Evolutionary conservation across 129 eudicot species (phyloP).

Genomic region (Apium graveolens): DNA sequence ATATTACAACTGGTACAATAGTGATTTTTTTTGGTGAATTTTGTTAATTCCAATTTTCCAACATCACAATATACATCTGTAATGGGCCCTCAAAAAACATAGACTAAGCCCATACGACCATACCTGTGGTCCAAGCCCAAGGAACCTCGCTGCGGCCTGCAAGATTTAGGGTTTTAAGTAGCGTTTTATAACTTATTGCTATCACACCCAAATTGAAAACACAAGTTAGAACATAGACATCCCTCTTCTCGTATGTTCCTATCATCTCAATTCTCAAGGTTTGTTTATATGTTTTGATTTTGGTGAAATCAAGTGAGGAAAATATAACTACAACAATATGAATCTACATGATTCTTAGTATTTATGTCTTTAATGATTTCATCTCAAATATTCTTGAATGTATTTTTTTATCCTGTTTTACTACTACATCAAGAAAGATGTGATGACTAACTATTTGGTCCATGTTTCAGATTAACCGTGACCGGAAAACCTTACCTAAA

Average conservation of each 20-base stretch:
- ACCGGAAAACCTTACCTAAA: conserved; percentile 51
- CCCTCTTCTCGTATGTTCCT: neutral
- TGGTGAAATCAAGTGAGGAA: conserved; percentile 40
- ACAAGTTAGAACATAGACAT: neutral
- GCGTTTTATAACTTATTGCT: neutral
- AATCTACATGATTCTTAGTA: conserved; percentile 42
- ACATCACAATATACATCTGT: too few relatives aligned
- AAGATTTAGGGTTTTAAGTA: neutral
- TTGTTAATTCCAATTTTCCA: too few relatives aligned
- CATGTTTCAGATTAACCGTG: conserved; percentile 65
- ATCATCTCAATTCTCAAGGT: neutral
- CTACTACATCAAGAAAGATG: too few relatives aligned
- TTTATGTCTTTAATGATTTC: conserved; percentile 64
- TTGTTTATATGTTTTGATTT: neutral
- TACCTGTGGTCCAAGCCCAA: neutral
- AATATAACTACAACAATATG: conserved; percentile 58
- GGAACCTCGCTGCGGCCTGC: neutral
- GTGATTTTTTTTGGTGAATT: too few relatives aligned
- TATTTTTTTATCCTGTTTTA: neutral
- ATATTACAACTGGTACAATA: too few relatives aligned
- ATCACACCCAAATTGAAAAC: neutral
- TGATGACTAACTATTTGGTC: conserved; percentile 52
- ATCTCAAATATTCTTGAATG: neutral
- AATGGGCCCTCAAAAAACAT: too few relatives aligned
- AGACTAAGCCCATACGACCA: neutral